Base-by-base conservation (phyloP, 805 yeast species). In the Lipomyces yamadae region DNA sequence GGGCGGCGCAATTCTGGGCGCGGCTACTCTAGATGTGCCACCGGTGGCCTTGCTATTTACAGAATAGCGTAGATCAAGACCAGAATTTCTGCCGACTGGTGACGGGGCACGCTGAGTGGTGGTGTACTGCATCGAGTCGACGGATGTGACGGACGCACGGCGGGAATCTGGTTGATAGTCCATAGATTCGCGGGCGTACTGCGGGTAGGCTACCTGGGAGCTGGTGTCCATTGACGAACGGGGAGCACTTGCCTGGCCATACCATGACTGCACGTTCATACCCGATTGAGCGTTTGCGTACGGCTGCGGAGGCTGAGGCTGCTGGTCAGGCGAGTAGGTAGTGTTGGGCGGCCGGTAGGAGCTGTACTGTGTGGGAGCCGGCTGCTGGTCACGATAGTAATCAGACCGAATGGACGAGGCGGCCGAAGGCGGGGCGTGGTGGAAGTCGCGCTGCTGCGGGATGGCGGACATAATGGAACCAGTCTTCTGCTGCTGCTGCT, bases 1-100 rank as follows among this genome's bases (percentile, higher is more conserved):
- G 18, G 70, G 70, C 5, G 71, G 71, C 8, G 70, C 71, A 34
- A 61, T 58, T 18, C 71, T 64, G 18, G 70, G 65, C 37, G 63
- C 56, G n/a, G 29, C 55, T 11, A 37, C 55, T 11, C 48, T 29
- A 24, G 55, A n/a, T 13, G 24, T 24, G 24, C 55, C 55, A 10
- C 48, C 18, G 15, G 48, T 15, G 7, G 48, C 18, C 6, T 42
- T 42, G 48, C 10, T 42, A 13, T n/a, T 48, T 6, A 24, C n/a
- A 13, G 45, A 15, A 35, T 33, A 56, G 34, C 42, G 58, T 24
- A 56, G 58, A 33, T 33, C 42, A 34, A 56, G 58, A 18, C 24
- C 15, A 4, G 58, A 33, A 15, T 29, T 30, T 29, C 42, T 29
- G 39, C 39, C 13, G 18, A 18, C 13, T 11, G 63, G 61, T 11